Conservation (phyloP, 371 early-diverging fungal genomes). For the Mortierella sp. region DNA sequence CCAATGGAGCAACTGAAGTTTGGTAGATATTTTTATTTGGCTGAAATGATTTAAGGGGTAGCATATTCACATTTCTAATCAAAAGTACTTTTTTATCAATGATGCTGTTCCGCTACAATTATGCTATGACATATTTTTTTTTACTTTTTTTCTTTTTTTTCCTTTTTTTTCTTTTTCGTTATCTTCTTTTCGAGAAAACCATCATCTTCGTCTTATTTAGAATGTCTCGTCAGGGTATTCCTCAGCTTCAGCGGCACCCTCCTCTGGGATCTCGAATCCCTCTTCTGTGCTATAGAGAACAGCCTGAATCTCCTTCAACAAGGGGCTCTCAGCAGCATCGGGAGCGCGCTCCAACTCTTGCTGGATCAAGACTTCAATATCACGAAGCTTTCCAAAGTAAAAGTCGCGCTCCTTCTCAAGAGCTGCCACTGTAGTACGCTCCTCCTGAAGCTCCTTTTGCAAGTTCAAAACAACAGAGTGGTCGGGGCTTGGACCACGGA, state of each 20-base stretch:
- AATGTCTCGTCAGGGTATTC: conserved; percentile 57
- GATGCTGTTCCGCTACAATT: conserved; percentile 8
- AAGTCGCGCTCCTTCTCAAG: conserved; percentile 97
- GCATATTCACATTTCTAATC: neutral
- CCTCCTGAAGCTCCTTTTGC: conserved; percentile 74
- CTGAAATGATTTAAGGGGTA: neutral
- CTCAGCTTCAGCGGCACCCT: conserved; percentile 19
- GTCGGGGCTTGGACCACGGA: conserved; percentile 55
- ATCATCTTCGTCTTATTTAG: conserved; percentile 14
- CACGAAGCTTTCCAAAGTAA: conserved; percentile 93
- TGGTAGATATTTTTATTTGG: neutral
- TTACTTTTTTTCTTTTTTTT: neutral
- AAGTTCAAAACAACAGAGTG: conserved; percentile 40
- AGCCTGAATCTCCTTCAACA: conserved; percentile 83
- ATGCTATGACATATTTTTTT: neutral
- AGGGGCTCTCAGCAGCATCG: conserved; percentile 60
- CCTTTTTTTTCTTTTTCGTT: neutral
- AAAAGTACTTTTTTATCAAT: too few species aligned
- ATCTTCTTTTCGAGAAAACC: neutral
- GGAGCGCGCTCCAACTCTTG: conserved; percentile 68
- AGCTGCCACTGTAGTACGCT: conserved; percentile 87
- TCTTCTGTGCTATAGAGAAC: conserved; percentile 91
- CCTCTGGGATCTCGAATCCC: conserved; percentile 55
- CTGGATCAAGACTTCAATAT: conserved; percentile 93
- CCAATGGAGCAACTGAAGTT: conserved; percentile 13